These are phyloP conservation scores for Chlorophyllum brunneum DNA, from an alignment of 768 basidiomycete species.

Conservation along the genomic window DNA sequence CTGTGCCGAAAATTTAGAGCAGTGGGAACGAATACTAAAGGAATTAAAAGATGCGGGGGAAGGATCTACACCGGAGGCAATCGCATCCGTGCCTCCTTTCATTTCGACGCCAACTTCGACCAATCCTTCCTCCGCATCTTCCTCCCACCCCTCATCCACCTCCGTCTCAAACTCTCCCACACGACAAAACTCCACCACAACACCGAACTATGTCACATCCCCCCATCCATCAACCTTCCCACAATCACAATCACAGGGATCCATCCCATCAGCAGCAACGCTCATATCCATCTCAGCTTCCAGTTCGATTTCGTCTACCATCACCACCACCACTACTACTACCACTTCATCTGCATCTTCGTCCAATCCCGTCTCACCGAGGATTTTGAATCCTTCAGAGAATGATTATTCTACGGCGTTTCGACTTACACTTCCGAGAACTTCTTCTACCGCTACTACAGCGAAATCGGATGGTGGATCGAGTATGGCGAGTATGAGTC, in stretches of 20 bases:
- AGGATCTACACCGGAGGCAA: background rate
- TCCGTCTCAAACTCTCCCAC: background rate
- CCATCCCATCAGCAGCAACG: background rate
- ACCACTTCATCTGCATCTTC: background rate
- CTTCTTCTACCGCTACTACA: background rate
- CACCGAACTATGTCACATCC: background rate
- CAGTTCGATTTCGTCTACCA: background rate
- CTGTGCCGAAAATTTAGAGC: constrained; percentile 9
- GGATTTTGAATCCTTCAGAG: background rate
- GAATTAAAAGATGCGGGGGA: background rate
- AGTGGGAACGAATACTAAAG: constrained; percentile 10
- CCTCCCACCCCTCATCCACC: background rate
- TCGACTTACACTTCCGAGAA: constrained; percentile 1
- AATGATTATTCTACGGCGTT: constrained; percentile 11
- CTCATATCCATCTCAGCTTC: background rate
- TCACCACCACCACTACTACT: background rate
- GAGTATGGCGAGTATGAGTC: background rate
- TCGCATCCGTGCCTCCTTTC: background rate
- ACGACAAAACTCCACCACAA: background rate
- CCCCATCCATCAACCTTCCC: background rate
- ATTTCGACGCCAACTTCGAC: background rate
- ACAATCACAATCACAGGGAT: background rate
- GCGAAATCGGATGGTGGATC: no score
- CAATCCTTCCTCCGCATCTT: background rate
- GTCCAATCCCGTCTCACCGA: constrained; percentile 7